phyloP scores from a whole-genome alignment of 2,329 filamentous ascomycete genomes.

The Macrophomina tecta region DNA sequence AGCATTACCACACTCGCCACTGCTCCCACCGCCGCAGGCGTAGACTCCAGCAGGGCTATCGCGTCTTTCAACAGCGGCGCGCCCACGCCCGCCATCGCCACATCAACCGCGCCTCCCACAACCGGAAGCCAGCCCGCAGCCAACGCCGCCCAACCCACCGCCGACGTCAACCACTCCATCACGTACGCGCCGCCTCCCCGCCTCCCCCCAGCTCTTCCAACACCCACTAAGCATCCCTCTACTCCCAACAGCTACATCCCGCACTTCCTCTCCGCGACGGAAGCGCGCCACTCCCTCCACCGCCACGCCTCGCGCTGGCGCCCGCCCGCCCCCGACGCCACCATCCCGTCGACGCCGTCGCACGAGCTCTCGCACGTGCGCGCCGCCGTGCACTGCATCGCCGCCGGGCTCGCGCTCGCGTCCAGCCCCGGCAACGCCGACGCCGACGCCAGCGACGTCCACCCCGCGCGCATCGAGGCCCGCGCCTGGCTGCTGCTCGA shows the following conservation, averaged over 20 bases:
- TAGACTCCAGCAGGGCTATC: too few species aligned
- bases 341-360: not conserved
- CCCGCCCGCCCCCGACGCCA: not conserved
- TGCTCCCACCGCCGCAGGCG: too few species aligned
- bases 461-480: not conserved
- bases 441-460: not conserved
- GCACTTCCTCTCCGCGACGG: slow-evolving; percentile 51
- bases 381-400: not conserved
- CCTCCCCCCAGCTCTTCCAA: too few species aligned
- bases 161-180: too few species aligned
- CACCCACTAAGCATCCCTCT: too few species aligned
- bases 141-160: too few species aligned
- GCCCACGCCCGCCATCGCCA: too few species aligned
- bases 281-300: not conserved
- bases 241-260: slow-evolving; percentile 48
- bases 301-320: not conserved
- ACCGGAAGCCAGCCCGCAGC: too few species aligned
- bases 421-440: not conserved
- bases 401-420: not conserved
- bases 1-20: too few species aligned
- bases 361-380: not conserved
- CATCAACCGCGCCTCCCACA: too few species aligned
- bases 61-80: too few species aligned
- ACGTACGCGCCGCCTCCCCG: too few species aligned
- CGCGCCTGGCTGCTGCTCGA: slow-evolving; percentile 4